Base-by-base conservation (phyloP, 192 early-diverging fungal genomes). In the Coemansia javaensis region DNA sequence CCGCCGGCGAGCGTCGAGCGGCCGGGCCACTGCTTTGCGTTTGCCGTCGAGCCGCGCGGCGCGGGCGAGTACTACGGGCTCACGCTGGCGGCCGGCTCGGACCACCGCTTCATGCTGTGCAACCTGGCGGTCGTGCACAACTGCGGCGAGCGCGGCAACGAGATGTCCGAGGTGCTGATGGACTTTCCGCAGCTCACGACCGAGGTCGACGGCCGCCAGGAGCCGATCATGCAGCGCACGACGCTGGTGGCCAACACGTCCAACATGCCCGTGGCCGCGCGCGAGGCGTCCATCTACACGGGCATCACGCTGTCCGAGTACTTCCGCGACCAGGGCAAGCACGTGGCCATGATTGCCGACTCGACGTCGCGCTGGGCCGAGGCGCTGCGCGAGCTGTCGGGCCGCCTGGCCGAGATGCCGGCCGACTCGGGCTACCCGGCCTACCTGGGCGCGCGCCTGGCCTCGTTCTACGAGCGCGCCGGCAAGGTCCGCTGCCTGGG, bases 311-410 rank as follows among this genome's bases (percentile, higher is more conserved):
- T 99, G 14, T 94, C 94, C 16, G 97, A 99, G 78, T 99, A 99
- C 79, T 99, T 99, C 91, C 91, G 97, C 79, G 97, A 99, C 77
- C 93, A 96, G 74, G 97, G 97, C 57, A 93, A 91, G 80, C 85
- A 99, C 60, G 97, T 94, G 21, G 89, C 97, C 44, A 99, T 99
- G 97, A 99, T 99, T 93, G 97, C 97, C 7, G 97, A 99, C 76
- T 98, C 95, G n/a, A 97, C 97, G 21, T 99, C 97, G 39, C 90
- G 97, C 32, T 99, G 97, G 97, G 97, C 97, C 47, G 97, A 99
- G 75, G 97, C 97, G 16, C 77, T 99, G 60, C 91, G 97, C 84
- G 97, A 99, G 81, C 95, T 99, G 78, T 99, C 97, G 11, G 97
- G 97, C 70, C 94, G 97, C 77, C 78, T 99, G 48, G 97, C 95